A percentile compares a stretch with the other conserved stretches of the same genome.
Evolutionary conservation across 106 monocot species (phyloP).

Genomic region (Acanthochlamys bracteata): DNA sequence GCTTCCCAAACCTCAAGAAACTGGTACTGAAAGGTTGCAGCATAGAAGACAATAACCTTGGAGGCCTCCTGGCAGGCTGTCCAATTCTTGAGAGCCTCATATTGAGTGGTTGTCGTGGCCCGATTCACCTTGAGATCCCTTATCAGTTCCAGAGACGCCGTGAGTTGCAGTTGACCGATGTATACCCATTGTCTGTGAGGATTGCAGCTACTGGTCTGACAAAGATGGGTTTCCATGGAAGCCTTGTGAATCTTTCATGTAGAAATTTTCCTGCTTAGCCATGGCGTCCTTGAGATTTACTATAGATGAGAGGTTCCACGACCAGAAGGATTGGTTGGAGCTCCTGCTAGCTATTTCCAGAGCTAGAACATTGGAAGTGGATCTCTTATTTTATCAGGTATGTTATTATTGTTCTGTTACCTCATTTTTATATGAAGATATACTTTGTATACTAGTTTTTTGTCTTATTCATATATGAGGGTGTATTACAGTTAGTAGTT

Average conservation of each 20-base stretch:
- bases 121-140: background rate
- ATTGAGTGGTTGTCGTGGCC: background rate
- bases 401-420: background rate
- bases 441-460: background rate
- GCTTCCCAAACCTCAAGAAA: background rate
- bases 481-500: background rate
- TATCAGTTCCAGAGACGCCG: background rate
- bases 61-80: conserved; percentile 1
- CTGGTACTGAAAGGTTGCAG: background rate
- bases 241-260: background rate
- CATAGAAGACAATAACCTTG: background rate
- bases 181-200: background rate
- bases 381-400: conserved; percentile 7
- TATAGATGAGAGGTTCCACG: background rate
- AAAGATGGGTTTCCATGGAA: background rate
- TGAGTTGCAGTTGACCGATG: too few species aligned
- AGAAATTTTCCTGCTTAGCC: background rate
- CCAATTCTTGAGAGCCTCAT: background rate
- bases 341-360: background rate
- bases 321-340: background rate
- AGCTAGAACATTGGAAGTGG: background rate
- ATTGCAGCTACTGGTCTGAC: background rate
- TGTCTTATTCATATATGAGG: background rate
- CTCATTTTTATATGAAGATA: background rate
- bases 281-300: background rate